Base-by-base conservation (phyloP, 208 protist genomes). In the Leishmania gerbilli region DNA sequence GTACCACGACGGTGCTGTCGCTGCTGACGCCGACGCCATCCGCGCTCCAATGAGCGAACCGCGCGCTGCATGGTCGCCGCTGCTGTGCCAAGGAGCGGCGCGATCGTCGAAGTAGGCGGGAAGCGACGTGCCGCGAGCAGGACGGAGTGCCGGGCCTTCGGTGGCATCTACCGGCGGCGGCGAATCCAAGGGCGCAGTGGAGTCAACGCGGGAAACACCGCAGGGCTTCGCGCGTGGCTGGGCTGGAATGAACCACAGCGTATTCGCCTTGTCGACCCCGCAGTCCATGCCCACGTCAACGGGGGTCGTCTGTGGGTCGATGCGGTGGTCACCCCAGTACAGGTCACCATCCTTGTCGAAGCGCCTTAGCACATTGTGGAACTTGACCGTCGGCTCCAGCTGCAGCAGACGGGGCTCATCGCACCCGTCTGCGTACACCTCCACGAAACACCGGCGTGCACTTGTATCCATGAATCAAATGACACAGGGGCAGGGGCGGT, bases 361-460 rank as follows among this genome's bases (percentile, higher is more conserved):
- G 31, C 79, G 80, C 21, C 76, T 34, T 19, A 91, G 69, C 45
- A 94, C 85, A 74, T 94, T 94, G 64, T 82, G 82, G 58, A 94
- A 90, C 51, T 81, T 80, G 11, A 89, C 82, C 19, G 82, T 53
- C 5, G 81, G 74, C 67, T 94, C 82, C 24, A 94, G 79, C 72
- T 94, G 88, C 37, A 94, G 82, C n/a, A 88, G 76, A 19, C 87
- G 86, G 65, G 81, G 78, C 69, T 82, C 82, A 53, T 83, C 79
- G 45, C 42, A 69, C 21, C 79, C 75, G 31, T 81, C 72, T 3
- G 74, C 45, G 82, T 87, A 76, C 8, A 89, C 79, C 56, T 87
- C 77, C n/a, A 90, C 55, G n/a, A 90, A 90, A 45, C 81, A 85
- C 42, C 87, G 87, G 7, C 83, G 81, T 49, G 53, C 40, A 34